Conservation (phyloP, 495 filamentous ascomycete species). For the Aspergillus leporis region DNA sequence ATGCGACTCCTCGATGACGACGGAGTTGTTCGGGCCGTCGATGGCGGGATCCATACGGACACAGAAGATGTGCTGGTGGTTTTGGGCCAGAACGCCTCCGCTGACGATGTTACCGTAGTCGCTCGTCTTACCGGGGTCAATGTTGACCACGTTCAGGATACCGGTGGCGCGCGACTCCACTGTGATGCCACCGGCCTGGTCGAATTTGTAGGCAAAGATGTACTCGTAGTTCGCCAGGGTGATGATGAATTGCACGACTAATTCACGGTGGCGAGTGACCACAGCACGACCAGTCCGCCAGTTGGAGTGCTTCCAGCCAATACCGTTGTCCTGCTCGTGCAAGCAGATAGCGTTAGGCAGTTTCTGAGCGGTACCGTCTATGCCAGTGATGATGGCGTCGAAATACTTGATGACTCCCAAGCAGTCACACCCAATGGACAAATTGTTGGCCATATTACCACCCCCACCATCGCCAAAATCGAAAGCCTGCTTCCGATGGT, state of each 20-base stretch:
- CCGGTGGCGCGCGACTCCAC: slow-evolving; percentile 88
- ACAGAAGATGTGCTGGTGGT: slow-evolving; percentile 92
- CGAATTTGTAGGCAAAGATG: slow-evolving; percentile 85
- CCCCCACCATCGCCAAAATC: slow-evolving; percentile 72
- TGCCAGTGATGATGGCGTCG: slow-evolving; percentile 56
- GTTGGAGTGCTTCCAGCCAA: slow-evolving; percentile 73
- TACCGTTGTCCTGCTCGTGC: slow-evolving; percentile 71
- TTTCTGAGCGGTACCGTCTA: slow-evolving; percentile 53
- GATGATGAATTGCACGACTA: slow-evolving; percentile 75
- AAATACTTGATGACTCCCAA: slow-evolving; percentile 70
- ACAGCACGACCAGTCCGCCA: slow-evolving; percentile 67
- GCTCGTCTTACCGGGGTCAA: slow-evolving; percentile 60
- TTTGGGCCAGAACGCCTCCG: slow-evolving; percentile 77
- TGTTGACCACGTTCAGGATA: slow-evolving; percentile 84
- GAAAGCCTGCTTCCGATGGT: slow-evolving; percentile 70
- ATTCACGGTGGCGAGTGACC: slow-evolving; percentile 59
- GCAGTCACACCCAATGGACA: slow-evolving; percentile 70
- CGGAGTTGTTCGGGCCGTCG: slow-evolving; percentile 70
- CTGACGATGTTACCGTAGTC: slow-evolving; percentile 84
- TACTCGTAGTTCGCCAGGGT: slow-evolving; percentile 87
- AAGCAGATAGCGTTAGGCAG: slow-evolving; percentile 67
- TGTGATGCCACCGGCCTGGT: slow-evolving; percentile 77
- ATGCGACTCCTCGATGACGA: slow-evolving; percentile 73
- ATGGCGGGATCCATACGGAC: slow-evolving; percentile 85
- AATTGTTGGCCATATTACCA: slow-evolving; percentile 68